Base-by-base conservation (phyloP, 2,329 filamentous ascomycete species). In the Arthrobotrys iridis region DNA sequence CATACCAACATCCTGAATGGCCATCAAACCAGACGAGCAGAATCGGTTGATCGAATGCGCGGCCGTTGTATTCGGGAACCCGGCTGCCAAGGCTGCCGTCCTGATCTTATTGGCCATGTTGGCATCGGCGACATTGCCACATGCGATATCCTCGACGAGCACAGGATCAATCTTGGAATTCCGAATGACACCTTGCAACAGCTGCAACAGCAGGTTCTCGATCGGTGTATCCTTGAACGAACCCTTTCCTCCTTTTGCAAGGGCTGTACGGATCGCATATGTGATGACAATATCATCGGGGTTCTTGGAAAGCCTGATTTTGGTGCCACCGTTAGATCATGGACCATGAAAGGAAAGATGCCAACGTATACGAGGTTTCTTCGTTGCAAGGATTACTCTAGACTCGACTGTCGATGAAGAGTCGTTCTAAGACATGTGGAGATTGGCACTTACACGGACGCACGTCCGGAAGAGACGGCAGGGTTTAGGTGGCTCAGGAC, bases 281-380 rank as follows among this genome's bases (percentile, higher is more conserved):
- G 95, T 99, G 81, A 98, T 97, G 82, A 99, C 95, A 64, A 99
- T 87, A 85, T 99, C 95, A 82, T 98, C 94, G 79, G 93, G 88
- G 83, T 96, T 96, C 86, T 98, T 93, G 79, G 92, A 89, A 70
- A 92, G 93, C 81, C 93, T 97, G 79, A 68, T 43, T 72, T 35
- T 41, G 45, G 52, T 13, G 30, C 20, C 70, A 60, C 26, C 30
- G 28, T 40, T 33, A 48, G 58, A 67, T 26, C 35, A 43, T 70
- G 7, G 70, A 48, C 22, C n/a, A 60, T 20, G 10, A 50, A 20
- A 64, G 7, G n/a, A 40, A 55, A 55, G 46, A 41, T 28, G 30
- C 13, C 20, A 48, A 28, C 41, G 59, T 41, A 46, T 74, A 15
- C 15, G 35, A 22, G 57, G 33, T 6, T 15, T n/a, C 57, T 22